phyloP scores from a whole-genome alignment of 179 eudicot species.

The Silene noctiflora region DNA sequence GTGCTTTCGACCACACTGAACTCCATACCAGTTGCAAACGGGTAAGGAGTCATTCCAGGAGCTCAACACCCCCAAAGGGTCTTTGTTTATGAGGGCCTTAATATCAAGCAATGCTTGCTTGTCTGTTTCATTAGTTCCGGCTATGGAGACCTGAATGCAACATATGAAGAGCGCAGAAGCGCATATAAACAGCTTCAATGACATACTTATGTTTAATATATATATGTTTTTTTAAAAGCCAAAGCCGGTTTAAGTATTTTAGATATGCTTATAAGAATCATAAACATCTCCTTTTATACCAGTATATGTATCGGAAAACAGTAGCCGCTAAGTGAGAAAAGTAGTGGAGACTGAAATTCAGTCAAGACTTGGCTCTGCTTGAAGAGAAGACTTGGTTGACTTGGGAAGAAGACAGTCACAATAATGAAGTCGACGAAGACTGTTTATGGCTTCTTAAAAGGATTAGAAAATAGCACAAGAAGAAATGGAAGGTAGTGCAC shows the following conservation, averaged over 20 bases:
- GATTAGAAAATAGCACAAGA: no score
- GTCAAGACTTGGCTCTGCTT: no score
- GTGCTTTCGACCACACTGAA: conserved; percentile 15
- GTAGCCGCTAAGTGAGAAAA: no score
- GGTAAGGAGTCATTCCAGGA: conserved; percentile 24
- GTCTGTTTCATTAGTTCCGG: conserved; percentile 19
- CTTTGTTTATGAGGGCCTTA: conserved; percentile 11
- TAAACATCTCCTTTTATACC: no score
- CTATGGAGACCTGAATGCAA: conserved; percentile 10
- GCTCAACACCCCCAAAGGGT: conserved; percentile 15
- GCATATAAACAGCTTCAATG: background rate
- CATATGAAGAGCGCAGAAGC: background rate
- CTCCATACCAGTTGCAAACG: conserved; percentile 22
- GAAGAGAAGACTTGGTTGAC: conserved; percentile 7
- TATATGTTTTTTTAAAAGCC: background rate
- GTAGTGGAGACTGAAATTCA: no score
- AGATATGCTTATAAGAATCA: no score
- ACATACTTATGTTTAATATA: background rate
- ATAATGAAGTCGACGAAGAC: no score
- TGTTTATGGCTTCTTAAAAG: no score
- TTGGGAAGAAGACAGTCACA: background rate
- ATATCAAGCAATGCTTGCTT: conserved; percentile 20
- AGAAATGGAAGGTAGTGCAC: no score
- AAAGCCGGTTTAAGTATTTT: no score
- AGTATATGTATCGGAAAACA: no score